These are phyloP conservation scores for Blastobotrys serpentis DNA, from an alignment of 1,139 yeast species.

Conservation along the genomic window DNA sequence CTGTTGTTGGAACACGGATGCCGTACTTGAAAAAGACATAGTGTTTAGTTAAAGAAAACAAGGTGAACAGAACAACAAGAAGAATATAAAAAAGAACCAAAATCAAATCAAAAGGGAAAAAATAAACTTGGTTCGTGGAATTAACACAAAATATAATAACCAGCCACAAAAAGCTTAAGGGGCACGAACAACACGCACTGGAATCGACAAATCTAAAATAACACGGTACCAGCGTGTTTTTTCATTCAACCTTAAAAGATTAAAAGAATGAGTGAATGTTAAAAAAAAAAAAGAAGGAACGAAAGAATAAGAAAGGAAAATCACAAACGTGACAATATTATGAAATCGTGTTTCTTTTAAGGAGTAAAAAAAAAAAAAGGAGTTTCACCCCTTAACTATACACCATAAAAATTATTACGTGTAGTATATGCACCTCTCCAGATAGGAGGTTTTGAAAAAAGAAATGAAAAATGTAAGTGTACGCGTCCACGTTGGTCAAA, in stretches of 20 bases:
- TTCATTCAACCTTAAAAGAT: background rate
- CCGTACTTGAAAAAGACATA: slow-evolving; percentile 33
- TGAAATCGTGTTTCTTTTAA: slow-evolving; percentile 2
- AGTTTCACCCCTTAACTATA: background rate
- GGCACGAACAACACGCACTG: slow-evolving; percentile 5
- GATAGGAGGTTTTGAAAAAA: background rate
- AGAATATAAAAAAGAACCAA: slow-evolving; percentile 4
- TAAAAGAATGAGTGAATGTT: too few relatives aligned
- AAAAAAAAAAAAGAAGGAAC: too few relatives aligned
- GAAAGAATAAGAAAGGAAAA: background rate
- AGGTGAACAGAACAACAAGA: background rate
- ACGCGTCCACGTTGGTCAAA: background rate
- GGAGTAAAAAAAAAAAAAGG: background rate
- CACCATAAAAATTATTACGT: background rate
- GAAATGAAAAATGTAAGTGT: background rate
- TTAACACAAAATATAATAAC: slow-evolving; percentile 1
- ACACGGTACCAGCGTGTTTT: slow-evolving; percentile 3
- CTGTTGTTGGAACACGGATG: slow-evolving; percentile 34
- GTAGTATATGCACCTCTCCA: slow-evolving; percentile 4
- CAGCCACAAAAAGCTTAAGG: slow-evolving; percentile 11
- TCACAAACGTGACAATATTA: background rate
- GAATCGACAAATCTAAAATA: background rate
- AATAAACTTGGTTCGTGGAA: slow-evolving; percentile 7
- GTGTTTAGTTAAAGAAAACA: background rate
- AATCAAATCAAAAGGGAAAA: slow-evolving; percentile 2